Percentiles rank a stretch among this genome's conserved stretches.
Evolutionary conservation across 2,329 filamentous ascomycete species (phyloP).

Genomic region (Fusarium kyushuense): DNA sequence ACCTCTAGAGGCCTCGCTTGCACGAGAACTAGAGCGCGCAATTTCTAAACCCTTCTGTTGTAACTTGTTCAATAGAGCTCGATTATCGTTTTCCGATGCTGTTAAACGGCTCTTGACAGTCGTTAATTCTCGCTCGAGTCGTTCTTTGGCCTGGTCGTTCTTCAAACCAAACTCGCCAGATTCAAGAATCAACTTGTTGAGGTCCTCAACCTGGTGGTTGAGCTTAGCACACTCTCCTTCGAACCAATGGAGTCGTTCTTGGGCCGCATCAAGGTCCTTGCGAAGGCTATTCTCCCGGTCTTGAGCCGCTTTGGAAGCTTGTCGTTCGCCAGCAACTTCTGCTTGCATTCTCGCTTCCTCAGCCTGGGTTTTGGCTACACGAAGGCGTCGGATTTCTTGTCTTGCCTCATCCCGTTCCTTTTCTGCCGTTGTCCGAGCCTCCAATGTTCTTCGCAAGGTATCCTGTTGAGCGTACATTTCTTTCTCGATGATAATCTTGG

Average conservation of each 20-base stretch:
- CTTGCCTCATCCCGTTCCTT: constrained; percentile 91
- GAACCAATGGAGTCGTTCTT: constrained; percentile 80
- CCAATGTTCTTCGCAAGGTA: constrained; percentile 84
- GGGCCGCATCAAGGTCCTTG: constrained; percentile 83
- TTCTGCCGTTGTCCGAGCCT: constrained; percentile 83
- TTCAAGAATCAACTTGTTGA: constrained; percentile 88
- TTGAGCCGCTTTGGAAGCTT: constrained; percentile 79
- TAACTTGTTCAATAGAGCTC: constrained; percentile 93
- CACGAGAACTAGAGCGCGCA: constrained; percentile 87
- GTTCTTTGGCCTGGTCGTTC: constrained; percentile 94
- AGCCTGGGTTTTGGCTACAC: constrained; percentile 84
- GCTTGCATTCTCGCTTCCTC: constrained; percentile 88
- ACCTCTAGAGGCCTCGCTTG: constrained; percentile 83
- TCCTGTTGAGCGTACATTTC: constrained; percentile 97
- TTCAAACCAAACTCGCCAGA: constrained; percentile 90
- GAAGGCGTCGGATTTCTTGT: constrained; percentile 82
- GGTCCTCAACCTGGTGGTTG: constrained; percentile 82
- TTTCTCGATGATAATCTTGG: constrained; percentile 97
- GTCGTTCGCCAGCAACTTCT: constrained; percentile 83
- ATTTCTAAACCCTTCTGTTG: constrained; percentile 98
- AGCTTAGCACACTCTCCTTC: constrained; percentile 83
- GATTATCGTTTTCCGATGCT: constrained; percentile 96
- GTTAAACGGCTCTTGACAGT: constrained; percentile 90
- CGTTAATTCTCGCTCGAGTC: constrained; percentile 88
- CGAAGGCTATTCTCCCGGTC: constrained; percentile 83